A percentile compares a stretch with the other conserved stretches of the same genome.
Evolutionary conservation across 1,139 yeast genomes (phyloP).

Genomic region (Taiozyma sp.): DNA sequence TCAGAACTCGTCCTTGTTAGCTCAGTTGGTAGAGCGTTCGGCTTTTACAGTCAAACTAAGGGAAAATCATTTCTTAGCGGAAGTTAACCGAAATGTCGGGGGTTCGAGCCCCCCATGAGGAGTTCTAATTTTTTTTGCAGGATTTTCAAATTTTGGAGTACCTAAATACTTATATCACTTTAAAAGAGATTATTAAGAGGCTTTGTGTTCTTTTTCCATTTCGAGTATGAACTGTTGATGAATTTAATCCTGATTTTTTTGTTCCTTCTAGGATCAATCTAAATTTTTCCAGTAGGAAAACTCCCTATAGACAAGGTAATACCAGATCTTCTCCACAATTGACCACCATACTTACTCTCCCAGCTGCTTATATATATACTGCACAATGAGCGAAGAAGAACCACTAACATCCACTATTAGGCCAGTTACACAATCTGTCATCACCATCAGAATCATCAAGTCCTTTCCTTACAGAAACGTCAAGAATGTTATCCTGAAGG

Average conservation of each 20-base stretch:
- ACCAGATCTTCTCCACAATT: not conserved
- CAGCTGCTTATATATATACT: not conserved
- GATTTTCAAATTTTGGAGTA: too few species aligned
- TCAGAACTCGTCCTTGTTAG: constrained; percentile 21
- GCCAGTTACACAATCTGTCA: constrained; percentile 44
- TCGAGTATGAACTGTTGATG: too few species aligned
- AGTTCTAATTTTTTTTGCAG: constrained; percentile 13
- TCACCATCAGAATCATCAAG: constrained; percentile 83
- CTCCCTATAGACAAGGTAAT: not conserved
- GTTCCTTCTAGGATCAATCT: not conserved
- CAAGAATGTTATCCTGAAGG: constrained; percentile 68
- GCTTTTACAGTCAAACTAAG: constrained; percentile 16
- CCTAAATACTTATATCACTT: too few species aligned
- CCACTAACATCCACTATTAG: constrained; percentile 33
- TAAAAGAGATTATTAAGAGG: too few species aligned
- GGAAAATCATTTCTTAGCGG: constrained; percentile 11
- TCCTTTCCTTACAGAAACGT: constrained; percentile 93
- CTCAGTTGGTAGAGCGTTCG: constrained; percentile 22
- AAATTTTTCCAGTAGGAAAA: not conserved
- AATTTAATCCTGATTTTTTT: too few species aligned
- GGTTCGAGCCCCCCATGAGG: constrained; percentile 23
- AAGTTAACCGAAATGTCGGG: constrained; percentile 21
- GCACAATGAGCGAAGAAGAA: constrained; percentile 22
- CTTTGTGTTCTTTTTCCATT: too few species aligned
- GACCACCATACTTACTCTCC: not conserved